A percentile compares a stretch with the other conserved stretches of the same genome.
Evolutionary conservation across 495 filamentous ascomycete genomes (phyloP).

Genomic region (Mytilinidion resinicola): DNA sequence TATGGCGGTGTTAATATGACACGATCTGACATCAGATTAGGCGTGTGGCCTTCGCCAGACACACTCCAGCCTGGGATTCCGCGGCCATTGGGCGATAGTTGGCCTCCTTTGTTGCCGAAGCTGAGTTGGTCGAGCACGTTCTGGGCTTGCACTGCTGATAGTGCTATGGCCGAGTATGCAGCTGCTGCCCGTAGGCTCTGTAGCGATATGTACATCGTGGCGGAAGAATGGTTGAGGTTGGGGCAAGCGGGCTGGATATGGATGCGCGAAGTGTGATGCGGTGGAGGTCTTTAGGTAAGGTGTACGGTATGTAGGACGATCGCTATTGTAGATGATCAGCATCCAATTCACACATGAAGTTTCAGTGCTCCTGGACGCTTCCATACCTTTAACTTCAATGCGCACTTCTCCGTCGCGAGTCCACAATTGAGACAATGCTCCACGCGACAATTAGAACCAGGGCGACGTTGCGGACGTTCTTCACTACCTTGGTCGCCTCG

Average conservation of each 20-base stretch:
- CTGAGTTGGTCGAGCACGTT: slow-evolving; percentile 60
- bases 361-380: too few relatives aligned
- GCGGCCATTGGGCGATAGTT: slow-evolving; percentile 49
- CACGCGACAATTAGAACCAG: slow-evolving; percentile 48
- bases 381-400: background rate
- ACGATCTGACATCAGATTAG: slow-evolving; percentile 81
- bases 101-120: slow-evolving; percentile 64
- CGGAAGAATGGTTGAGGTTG: background rate
- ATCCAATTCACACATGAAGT: too few relatives aligned
- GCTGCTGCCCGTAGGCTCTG: slow-evolving; percentile 29
- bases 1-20: slow-evolving; percentile 83
- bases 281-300: background rate
- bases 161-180: slow-evolving; percentile 41
- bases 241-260: background rate
- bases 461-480: slow-evolving; percentile 44
- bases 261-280: background rate
- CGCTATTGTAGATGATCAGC: too few relatives aligned
- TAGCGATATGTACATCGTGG: slow-evolving; percentile 24
- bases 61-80: slow-evolving; percentile 61
- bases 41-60: slow-evolving; percentile 61
- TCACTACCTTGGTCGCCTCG: slow-evolving; percentile 40
- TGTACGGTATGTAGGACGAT: too few relatives aligned
- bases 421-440: slow-evolving; percentile 43
- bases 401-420: slow-evolving; percentile 1
- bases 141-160: slow-evolving; percentile 51